Evolutionary conservation across 352 stramenopile genomes (phyloP).

Genomic region (Pythium phragmitis): DNA sequence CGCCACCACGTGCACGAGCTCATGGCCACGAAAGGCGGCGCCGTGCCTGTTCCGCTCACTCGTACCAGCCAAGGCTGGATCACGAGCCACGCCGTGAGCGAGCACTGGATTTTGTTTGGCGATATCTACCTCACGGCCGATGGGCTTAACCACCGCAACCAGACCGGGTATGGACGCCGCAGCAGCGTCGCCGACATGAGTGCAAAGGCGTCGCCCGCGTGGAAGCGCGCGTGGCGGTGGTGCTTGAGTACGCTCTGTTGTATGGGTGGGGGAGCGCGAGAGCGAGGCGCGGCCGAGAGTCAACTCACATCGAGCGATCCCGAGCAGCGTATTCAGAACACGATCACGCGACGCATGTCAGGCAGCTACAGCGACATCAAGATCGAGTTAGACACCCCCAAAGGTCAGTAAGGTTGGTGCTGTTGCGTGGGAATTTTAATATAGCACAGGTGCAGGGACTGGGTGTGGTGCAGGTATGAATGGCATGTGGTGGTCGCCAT

Average conservation of each 20-base stretch:
- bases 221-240: conserved; percentile 32
- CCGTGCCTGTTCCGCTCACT: conserved; percentile 75
- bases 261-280: background rate
- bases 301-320: conserved; percentile 50
- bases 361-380: conserved; percentile 82
- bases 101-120: conserved; percentile 84
- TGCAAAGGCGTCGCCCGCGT: conserved; percentile 10
- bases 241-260: conserved; percentile 6
- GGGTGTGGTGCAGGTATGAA: too few species aligned
- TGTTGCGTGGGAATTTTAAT: conserved; percentile 1
- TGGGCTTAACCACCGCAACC: conserved; percentile 59
- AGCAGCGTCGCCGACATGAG: conserved; percentile 54
- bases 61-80: conserved; percentile 78
- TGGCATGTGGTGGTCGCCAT: background rate
- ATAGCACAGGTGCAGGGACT: background rate
- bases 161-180: conserved; percentile 36
- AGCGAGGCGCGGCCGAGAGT: conserved; percentile 7
- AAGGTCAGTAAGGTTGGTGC: conserved; percentile 21
- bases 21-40: conserved; percentile 76
- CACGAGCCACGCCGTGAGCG: conserved; percentile 71
- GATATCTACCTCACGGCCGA: conserved; percentile 68
- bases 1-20: conserved; percentile 78
- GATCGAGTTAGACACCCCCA: conserved; percentile 71
- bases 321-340: conserved; percentile 70
- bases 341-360: conserved; percentile 61